Evolutionary conservation across 352 stramenopile genomes (phyloP), one percentile per base, ranked within the genome.

Genomic region (Phytophthora meadii): DNA sequence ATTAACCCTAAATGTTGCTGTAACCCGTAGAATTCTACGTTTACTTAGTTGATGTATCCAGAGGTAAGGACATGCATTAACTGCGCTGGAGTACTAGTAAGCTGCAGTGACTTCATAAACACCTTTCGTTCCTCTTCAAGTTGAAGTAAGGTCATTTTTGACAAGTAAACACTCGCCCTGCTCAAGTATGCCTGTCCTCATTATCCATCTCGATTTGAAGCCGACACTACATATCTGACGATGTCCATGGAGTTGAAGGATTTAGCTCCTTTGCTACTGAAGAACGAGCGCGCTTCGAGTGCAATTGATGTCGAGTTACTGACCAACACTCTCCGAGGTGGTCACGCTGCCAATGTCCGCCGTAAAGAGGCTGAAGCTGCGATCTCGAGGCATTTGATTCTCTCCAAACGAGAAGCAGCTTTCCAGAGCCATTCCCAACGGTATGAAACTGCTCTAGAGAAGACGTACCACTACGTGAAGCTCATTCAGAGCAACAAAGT

Each of bases 401-500:
- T 65, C 1, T 65, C 58, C 1, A 59, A 59, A 10, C 48, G 58
- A 27, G 41, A 45, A 9, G 30, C 58, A 24, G 48, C 47, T 40
- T 63, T 55, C 45, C 55, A 63, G 34, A 63, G 55, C 45, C 55
- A 63, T 45, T 36, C 55, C 12, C 44, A 63, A 25, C 44, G 55
- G 2, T 63, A 63, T 15, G 46, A 11, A 2, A 24, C 19, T 6
- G 55, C 22, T 41, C 55, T 63, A 4, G 12, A 55, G 32, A 63
- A 63, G 36, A 55, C 44, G 7, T 54, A 41, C 36, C 55, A 63
- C 55, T 63, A 63, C 25, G 54, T 63, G 9, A 63, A 63, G 48
- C 48, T 65, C 39, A 65, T 60, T 30, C 48, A 65, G 15, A 57
- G 49, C 48, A 37, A 32, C 36, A 65, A 65, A 11, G 48, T 65